Evolutionary conservation across 2,329 filamentous ascomycete genomes (phyloP).

Genomic region (Colletotrichum liaoningense): DNA sequence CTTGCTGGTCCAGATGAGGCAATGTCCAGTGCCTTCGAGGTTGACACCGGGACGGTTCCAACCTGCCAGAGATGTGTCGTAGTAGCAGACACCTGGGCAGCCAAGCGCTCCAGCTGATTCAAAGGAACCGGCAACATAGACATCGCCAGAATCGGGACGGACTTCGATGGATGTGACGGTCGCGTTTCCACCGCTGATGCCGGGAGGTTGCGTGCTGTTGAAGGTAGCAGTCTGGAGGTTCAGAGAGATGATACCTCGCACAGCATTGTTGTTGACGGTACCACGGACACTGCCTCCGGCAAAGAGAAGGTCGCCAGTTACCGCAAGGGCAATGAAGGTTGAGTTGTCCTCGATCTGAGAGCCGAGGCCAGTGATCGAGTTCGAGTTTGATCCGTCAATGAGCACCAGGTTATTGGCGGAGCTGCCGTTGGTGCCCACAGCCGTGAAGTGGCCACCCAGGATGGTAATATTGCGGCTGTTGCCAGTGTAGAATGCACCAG

Average conservation of each 20-base stretch:
- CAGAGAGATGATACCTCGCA: conserved; percentile 84
- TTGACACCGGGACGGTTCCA: conserved; percentile 85
- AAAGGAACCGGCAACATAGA: conserved; percentile 91
- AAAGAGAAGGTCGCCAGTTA: conserved; percentile 77
- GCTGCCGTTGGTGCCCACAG: conserved; percentile 75
- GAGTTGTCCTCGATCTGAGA: conserved; percentile 76
- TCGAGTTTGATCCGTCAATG: conserved; percentile 78
- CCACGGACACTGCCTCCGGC: conserved; percentile 86
- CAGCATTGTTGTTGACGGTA: conserved; percentile 67
- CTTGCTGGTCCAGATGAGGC: conserved; percentile 81
- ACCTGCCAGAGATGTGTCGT: conserved; percentile 74
- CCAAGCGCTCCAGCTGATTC: conserved; percentile 83
- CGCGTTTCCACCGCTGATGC: conserved; percentile 75
- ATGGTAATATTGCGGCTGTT: conserved; percentile 84
- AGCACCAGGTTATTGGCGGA: conserved; percentile 84
- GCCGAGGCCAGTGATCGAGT: conserved; percentile 76
- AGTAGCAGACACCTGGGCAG: conserved; percentile 86
- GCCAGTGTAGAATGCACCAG: conserved; percentile 81
- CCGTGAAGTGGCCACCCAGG: conserved; percentile 86
- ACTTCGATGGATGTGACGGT: conserved; percentile 82
- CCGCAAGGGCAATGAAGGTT: conserved; percentile 77
- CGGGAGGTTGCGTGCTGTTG: conserved; percentile 75
- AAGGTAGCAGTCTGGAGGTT: conserved; percentile 76
- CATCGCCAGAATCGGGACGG: conserved; percentile 75
- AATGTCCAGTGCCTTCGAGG: conserved; percentile 76